A percentile compares a stretch with the other conserved stretches of the same genome.
These are phyloP conservation scores for Guillardia theta DNA, from an alignment of 78 protist species.

Conservation along the genomic window DNA sequence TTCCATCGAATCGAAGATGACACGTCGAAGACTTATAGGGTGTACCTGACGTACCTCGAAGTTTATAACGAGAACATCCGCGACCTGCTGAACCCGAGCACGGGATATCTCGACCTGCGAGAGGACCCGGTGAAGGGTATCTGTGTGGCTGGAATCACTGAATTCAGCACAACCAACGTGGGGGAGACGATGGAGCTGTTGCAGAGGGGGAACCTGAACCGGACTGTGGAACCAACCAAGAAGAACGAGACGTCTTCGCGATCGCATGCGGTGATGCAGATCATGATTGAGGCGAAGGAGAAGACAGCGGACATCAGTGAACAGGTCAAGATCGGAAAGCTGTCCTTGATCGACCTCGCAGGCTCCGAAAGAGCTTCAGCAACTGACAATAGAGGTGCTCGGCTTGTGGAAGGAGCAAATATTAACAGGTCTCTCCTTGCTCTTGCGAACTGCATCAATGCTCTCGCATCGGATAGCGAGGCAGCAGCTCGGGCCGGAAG, in stretches of 20 bases:
- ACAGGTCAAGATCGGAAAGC: background rate
- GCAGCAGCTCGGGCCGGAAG: background rate
- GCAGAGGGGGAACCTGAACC: slow-evolving; percentile 46
- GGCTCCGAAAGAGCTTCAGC: slow-evolving; percentile 39
- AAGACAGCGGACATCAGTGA: background rate
- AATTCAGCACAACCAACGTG: slow-evolving; percentile 21
- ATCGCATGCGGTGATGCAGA: slow-evolving; percentile 39
- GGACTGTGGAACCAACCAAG: slow-evolving; percentile 42
- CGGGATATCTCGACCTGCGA: slow-evolving; percentile 7
- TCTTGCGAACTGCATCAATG: slow-evolving; percentile 69
- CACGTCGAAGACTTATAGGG: background rate
- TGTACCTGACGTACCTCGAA: slow-evolving; percentile 9
- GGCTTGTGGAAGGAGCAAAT: slow-evolving; percentile 41
- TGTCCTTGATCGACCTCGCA: background rate
- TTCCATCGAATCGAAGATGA: background rate
- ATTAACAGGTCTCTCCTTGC: slow-evolving; percentile 53
- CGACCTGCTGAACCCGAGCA: background rate
- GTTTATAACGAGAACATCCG: slow-evolving; percentile 37
- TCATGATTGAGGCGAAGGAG: background rate
- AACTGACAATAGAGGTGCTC: slow-evolving; percentile 43
- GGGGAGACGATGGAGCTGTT: slow-evolving; percentile 44
- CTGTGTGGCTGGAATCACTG: slow-evolving; percentile 45
- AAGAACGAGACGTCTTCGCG: slow-evolving; percentile 34
- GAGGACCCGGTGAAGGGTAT: slow-evolving; percentile 30
- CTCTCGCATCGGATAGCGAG: slow-evolving; percentile 42